These are phyloP conservation scores for Diaporthe sp. DNA, from an alignment of 2,329 filamentous ascomycete genomes.

Conservation along the genomic window DNA sequence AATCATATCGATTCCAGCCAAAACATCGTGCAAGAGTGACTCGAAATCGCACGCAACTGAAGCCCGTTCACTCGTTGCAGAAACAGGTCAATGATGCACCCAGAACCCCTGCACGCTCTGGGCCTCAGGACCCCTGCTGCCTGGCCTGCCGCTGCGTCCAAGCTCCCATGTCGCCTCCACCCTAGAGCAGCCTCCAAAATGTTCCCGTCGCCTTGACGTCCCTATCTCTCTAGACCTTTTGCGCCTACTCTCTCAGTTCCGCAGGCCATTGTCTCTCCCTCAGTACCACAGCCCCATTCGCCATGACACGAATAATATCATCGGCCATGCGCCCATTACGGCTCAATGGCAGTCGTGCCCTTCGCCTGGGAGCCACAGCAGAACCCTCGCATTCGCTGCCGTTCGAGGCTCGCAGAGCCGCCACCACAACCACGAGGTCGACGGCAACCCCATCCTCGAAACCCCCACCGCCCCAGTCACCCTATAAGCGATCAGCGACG, in stretches of 20 bases:
- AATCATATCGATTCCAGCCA: background rate
- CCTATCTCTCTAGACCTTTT: background rate
- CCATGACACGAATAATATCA: constrained; percentile 36
- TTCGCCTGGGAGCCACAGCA: background rate
- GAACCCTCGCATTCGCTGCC: background rate
- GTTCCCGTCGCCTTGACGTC: background rate
- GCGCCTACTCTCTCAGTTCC: background rate
- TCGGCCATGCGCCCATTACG: constrained; percentile 36
- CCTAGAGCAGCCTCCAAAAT: background rate
- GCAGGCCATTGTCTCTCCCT: background rate
- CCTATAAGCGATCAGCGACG: constrained; percentile 35
- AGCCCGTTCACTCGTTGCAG: background rate
- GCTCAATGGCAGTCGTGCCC: constrained; percentile 17
- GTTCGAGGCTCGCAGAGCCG: constrained; percentile 23
- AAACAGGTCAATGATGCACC: background rate
- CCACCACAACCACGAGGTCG: constrained; percentile 30
- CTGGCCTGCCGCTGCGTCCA: background rate
- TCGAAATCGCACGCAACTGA: background rate
- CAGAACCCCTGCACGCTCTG: constrained; percentile 2
- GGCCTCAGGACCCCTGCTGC: background rate
- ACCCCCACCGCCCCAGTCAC: constrained; percentile 2
- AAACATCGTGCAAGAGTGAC: background rate
- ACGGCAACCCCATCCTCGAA: constrained; percentile 16
- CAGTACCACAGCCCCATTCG: background rate
- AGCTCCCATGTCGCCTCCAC: constrained; percentile 24